Conservation (phyloP, 305 asterid genomes). For the Rubia tinctorum region DNA sequence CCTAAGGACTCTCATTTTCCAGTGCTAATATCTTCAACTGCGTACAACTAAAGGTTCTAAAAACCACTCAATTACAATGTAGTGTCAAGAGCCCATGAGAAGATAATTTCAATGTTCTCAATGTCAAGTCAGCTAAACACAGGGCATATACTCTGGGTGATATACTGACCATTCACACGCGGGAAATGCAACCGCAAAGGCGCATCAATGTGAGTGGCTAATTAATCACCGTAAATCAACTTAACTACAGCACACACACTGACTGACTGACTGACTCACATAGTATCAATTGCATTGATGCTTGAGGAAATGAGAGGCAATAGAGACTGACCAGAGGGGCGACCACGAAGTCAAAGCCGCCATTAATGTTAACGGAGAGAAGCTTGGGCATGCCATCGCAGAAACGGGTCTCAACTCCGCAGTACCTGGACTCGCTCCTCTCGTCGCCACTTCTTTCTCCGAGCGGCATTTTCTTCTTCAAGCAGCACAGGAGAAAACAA, state of each 20-base stretch:
- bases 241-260: not conserved
- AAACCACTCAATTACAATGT: constrained; percentile 11
- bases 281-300: not conserved
- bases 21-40: not conserved
- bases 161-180: constrained; percentile 48
- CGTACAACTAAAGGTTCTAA: no score
- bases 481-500: not conserved
- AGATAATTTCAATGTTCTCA: constrained; percentile 19
- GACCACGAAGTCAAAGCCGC: constrained; percentile 81
- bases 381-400: constrained; percentile 71
- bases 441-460: constrained; percentile 77
- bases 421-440: constrained; percentile 82
- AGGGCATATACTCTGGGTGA: constrained; percentile 32
- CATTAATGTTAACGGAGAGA: constrained; percentile 60
- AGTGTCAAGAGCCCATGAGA: constrained; percentile 20
- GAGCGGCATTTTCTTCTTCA: constrained; percentile 51
- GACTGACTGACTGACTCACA: no score
- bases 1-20: not conserved
- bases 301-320: not conserved
- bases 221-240: constrained; percentile 30
- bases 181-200: constrained; percentile 17
- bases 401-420: constrained; percentile 85
- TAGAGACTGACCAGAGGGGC: constrained; percentile 61
- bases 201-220: constrained; percentile 34
- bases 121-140: constrained; percentile 23